Percentiles rank a stretch among this genome's conserved stretches.
Evolutionary conservation across 805 yeast genomes (phyloP).

Genomic region (Metschnikowia lachancei): DNA sequence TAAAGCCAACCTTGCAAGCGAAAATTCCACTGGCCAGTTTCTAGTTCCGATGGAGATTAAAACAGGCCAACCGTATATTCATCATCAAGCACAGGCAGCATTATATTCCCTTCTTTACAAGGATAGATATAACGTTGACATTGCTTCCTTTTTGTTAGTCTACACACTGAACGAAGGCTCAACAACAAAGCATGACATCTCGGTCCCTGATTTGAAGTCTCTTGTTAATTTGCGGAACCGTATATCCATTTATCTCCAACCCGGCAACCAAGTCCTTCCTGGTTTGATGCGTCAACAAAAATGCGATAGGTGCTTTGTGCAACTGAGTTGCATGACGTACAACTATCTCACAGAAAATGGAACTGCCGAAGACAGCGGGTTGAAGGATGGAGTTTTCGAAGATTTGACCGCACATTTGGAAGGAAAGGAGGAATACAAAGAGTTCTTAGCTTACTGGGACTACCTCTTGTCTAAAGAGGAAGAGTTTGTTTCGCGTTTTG

Average conservation of each 20-base stretch:
- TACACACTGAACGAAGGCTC: conserved; percentile 61
- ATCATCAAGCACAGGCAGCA: conserved; percentile 85
- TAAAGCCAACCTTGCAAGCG: conserved; percentile 49
- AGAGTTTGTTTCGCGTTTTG: conserved; percentile 47
- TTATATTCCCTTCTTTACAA: conserved; percentile 74
- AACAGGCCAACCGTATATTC: conserved; percentile 66
- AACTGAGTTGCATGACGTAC: conserved; percentile 61
- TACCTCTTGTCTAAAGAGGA: conserved; percentile 71
- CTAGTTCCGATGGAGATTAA: conserved; percentile 86
- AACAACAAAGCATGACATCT: conserved; percentile 53
- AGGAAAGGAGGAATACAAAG: conserved; percentile 37
- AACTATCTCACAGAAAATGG: conserved; percentile 63
- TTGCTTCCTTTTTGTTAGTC: conserved; percentile 62
- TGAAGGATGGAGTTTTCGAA: conserved; percentile 47
- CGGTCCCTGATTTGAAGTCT: conserved; percentile 57
- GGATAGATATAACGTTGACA: conserved; percentile 74
- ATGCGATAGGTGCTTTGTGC: conserved; percentile 61
- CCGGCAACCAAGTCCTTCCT: conserved; percentile 52
- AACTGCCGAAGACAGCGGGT: conserved; percentile 50
- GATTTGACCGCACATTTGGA: conserved; percentile 50
- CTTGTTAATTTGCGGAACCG: conserved; percentile 71
- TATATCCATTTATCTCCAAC: conserved; percentile 57
- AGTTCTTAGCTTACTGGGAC: conserved; percentile 75
- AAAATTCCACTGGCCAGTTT: conserved; percentile 37
- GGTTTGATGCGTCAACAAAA: conserved; percentile 47